Conservation (phyloP, 768 basidiomycete genomes). For the Pleurotus citrinopileatus region DNA sequence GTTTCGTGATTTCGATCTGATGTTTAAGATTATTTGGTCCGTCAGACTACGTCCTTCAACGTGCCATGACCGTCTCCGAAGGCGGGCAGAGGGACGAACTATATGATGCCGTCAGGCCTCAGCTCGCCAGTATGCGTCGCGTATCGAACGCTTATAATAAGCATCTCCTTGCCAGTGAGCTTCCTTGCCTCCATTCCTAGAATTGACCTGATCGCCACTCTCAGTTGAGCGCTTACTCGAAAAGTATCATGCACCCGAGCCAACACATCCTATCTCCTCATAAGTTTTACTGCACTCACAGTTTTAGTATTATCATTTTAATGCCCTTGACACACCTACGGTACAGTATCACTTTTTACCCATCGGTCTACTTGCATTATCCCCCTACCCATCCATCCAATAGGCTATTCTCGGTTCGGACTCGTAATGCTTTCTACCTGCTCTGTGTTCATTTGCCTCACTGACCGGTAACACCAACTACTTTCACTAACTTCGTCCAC, state of each 20-base stretch:
- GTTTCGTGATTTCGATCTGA: neutral
- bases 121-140: constrained; percentile 68
- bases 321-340: neutral
- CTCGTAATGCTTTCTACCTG: constrained; percentile 8
- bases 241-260: constrained; percentile 31
- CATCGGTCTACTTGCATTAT: neutral
- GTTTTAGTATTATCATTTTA: constrained; percentile 2
- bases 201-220: constrained; percentile 12
- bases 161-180: constrained; percentile 77
- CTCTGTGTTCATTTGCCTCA: constrained; percentile 2
- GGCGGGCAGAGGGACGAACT: constrained; percentile 70
- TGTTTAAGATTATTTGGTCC: constrained; percentile 8
- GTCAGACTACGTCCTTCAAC: constrained; percentile 83
- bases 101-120: constrained; percentile 59
- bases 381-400: constrained; percentile 5
- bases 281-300: constrained; percentile 19
- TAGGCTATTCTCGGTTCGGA: constrained; percentile 7
- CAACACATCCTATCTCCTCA: constrained; percentile 14
- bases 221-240: constrained; percentile 71
- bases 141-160: constrained; percentile 75
- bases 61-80: constrained; percentile 66
- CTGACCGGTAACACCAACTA: neutral
- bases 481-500: neutral
- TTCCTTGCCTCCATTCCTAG: neutral
- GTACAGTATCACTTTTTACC: neutral